Conservation (phyloP, 768 basidiomycete genomes). For the Termitomyces sp. region DNA sequence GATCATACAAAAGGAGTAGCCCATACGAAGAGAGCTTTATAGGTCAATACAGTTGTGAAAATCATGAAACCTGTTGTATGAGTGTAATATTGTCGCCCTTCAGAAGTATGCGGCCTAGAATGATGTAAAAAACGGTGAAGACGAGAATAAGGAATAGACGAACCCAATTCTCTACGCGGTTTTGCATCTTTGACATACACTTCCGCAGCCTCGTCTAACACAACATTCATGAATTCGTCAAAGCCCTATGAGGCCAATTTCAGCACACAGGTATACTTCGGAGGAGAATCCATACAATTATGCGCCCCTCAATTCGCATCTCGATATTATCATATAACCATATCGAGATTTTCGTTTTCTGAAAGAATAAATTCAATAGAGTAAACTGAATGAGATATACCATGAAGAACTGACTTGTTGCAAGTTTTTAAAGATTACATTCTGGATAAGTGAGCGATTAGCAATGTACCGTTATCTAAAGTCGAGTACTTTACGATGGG, state of each 20-base stretch:
- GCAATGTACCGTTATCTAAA: slow-evolving; percentile 6
- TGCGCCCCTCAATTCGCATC: slow-evolving; percentile 93
- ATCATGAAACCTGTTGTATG: slow-evolving; percentile 63
- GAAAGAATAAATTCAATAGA: no score
- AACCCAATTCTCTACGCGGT: slow-evolving; percentile 80
- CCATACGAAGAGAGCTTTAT: slow-evolving; percentile 1
- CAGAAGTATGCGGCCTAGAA: slow-evolving; percentile 83
- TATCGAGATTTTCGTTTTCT: slow-evolving; percentile 78
- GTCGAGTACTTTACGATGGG: slow-evolving; percentile 74
- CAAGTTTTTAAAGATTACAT: slow-evolving; percentile 97
- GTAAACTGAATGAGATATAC: slow-evolving; percentile 6
- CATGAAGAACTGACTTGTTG: slow-evolving; percentile 53
- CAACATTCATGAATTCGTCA: slow-evolving; percentile 99
- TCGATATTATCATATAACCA: slow-evolving; percentile 98
- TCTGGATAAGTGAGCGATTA: slow-evolving; percentile 36
- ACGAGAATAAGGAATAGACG: slow-evolving; percentile 16
- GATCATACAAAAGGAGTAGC: slow-evolving; percentile 9
- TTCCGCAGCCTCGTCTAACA: slow-evolving; percentile 90
- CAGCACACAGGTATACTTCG: background rate
- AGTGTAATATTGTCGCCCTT: slow-evolving; percentile 99
- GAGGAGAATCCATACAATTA: slow-evolving; percentile 66
- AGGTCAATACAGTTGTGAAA: slow-evolving; percentile 6
- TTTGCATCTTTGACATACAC: slow-evolving; percentile 88
- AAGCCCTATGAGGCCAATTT: slow-evolving; percentile 66
- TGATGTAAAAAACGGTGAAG: slow-evolving; percentile 2